These are phyloP conservation scores for Psilocybe subaeruginosa DNA, from an alignment of 768 basidiomycete genomes.

Conservation along the genomic window DNA sequence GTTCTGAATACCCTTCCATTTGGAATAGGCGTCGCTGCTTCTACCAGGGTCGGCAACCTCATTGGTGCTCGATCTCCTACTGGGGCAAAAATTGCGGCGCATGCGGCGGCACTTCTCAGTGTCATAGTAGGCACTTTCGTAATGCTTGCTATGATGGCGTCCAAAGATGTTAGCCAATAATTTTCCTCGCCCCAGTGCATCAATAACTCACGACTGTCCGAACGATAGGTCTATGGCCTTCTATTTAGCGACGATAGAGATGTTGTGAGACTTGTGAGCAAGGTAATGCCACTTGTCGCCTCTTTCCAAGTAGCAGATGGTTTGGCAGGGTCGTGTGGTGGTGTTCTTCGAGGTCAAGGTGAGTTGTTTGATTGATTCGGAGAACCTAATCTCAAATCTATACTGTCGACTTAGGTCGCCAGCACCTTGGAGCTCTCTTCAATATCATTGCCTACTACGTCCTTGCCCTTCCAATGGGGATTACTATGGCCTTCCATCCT, in stretches of 20 bases:
- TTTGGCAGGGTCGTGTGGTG: slow-evolving; percentile 61
- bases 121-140: slow-evolving; percentile 59
- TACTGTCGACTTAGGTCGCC: slow-evolving; percentile 48
- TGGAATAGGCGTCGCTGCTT: slow-evolving; percentile 76
- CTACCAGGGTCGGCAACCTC: slow-evolving; percentile 72
- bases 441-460: slow-evolving; percentile 80
- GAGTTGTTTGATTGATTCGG: slow-evolving; percentile 14
- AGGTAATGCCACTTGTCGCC: slow-evolving; percentile 75
- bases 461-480: slow-evolving; percentile 77
- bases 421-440: slow-evolving; percentile 75
- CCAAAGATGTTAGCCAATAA: slow-evolving; percentile 51
- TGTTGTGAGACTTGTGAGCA: slow-evolving; percentile 59
- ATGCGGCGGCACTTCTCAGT: slow-evolving; percentile 66
- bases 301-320: slow-evolving; percentile 85
- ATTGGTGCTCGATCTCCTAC: slow-evolving; percentile 59
- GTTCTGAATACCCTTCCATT: slow-evolving; percentile 79
- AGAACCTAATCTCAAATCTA: neutral
- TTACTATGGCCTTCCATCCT: slow-evolving; percentile 68
- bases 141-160: slow-evolving; percentile 59
- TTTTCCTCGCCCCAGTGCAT: neutral
- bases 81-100: slow-evolving; percentile 60
- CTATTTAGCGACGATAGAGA: slow-evolving; percentile 69
- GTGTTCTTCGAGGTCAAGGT: slow-evolving; percentile 82
- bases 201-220: neutral
- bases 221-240: slow-evolving; percentile 60